Conservation (phyloP, 2,329 filamentous ascomycete genomes). For the Pestalotiopsis sp. region DNA sequence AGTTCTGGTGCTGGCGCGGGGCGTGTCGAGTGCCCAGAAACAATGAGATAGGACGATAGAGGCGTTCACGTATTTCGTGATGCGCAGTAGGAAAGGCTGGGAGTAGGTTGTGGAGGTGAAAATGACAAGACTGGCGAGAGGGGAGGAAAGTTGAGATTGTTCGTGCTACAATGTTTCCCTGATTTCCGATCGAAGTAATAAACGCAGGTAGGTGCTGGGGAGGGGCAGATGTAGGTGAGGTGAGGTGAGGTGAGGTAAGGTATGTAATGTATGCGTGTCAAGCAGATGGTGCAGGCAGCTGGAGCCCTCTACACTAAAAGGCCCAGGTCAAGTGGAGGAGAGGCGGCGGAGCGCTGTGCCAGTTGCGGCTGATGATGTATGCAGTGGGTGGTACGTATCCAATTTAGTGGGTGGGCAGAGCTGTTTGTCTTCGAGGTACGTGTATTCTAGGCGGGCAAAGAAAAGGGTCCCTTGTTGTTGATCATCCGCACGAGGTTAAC, state of each 20-base stretch:
- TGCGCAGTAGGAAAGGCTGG: background rate
- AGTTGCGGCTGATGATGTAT: background rate
- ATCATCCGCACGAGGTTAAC: too few species aligned
- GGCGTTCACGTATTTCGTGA: background rate
- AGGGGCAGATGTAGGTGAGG: constrained; percentile 1
- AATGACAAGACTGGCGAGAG: background rate
- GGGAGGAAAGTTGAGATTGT: background rate
- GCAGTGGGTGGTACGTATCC: background rate
- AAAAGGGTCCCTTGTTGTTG: too few species aligned
- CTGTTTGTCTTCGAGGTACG: too few species aligned
- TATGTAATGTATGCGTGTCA: background rate
- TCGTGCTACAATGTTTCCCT: background rate
- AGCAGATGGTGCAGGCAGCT: background rate
- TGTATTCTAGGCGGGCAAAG: too few species aligned
- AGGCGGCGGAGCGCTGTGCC: background rate
- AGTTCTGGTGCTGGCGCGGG: background rate
- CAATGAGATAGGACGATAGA: background rate
- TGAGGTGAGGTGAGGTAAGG: background rate
- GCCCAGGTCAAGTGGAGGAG: background rate
- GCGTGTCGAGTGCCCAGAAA: background rate
- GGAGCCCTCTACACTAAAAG: background rate
- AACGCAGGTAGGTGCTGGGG: background rate
- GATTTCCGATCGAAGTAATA: background rate
- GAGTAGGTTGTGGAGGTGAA: background rate
- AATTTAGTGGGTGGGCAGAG: background rate